Percentiles rank a stretch among this genome's conserved stretches.
These are phyloP conservation scores for Phaeomoniella chlamydospora DNA, from an alignment of 2,329 filamentous ascomycete species.

Conservation along the genomic window DNA sequence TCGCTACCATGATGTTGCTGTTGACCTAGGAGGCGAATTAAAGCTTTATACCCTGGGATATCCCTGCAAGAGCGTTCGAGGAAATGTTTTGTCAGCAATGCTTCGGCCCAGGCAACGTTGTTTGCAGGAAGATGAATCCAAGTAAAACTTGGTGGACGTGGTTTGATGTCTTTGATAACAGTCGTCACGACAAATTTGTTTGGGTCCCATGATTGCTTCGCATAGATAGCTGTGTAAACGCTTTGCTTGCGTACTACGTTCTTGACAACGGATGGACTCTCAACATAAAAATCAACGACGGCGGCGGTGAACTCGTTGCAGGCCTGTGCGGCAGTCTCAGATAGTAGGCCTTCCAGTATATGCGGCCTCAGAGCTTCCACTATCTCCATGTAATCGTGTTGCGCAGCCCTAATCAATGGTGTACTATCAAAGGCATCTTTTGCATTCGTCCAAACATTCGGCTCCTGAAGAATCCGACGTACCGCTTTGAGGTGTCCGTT, in stretches of 20 bases:
- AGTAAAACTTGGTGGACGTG: slow-evolving; percentile 27
- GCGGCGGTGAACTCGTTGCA: slow-evolving; percentile 36
- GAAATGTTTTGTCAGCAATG: slow-evolving; percentile 48
- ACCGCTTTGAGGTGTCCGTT: slow-evolving; percentile 22
- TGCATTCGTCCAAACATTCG: slow-evolving; percentile 3
- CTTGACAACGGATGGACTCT: slow-evolving; percentile 18
- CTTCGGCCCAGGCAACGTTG: slow-evolving; percentile 48
- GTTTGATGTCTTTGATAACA: slow-evolving; percentile 29
- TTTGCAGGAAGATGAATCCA: slow-evolving; percentile 36
- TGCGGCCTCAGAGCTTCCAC: slow-evolving; percentile 17
- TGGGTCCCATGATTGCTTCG: slow-evolving; percentile 25
- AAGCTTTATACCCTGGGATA: slow-evolving; percentile 47
- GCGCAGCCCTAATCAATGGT: slow-evolving; percentile 23
- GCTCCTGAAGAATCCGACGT: slow-evolving; percentile 4
- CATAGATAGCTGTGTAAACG: slow-evolving; percentile 38
- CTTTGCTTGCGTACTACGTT: slow-evolving; percentile 29
- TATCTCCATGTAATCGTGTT: slow-evolving; percentile 22
- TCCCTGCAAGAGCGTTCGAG: slow-evolving; percentile 49
- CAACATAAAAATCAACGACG: slow-evolving; percentile 32
- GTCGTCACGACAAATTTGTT: slow-evolving; percentile 33
- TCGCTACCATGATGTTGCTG: slow-evolving; percentile 14
- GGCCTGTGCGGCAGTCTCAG: slow-evolving; percentile 26
- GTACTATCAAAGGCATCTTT: slow-evolving; percentile 29
- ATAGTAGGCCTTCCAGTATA: slow-evolving; percentile 20
- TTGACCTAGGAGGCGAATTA: slow-evolving; percentile 16